A percentile compares a stretch with the other conserved stretches of the same genome.
Conservation (phyloP, 1,284 basidiomycete genomes). For the Naganishia sp. region DNA sequence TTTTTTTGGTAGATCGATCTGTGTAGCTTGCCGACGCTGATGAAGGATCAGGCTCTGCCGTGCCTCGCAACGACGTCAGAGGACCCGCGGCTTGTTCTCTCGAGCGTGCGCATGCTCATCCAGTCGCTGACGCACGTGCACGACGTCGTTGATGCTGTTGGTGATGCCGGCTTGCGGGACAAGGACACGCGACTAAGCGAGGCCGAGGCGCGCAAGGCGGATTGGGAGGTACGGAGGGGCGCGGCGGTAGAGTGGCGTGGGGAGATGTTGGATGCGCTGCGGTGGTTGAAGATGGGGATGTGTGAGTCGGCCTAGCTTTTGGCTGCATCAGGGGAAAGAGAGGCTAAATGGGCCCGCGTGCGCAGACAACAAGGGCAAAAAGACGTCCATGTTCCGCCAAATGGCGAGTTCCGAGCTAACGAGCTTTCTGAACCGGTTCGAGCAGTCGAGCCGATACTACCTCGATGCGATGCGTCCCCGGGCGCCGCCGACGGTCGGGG, state of each 20-base stretch:
- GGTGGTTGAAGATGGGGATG: slow-evolving; percentile 25
- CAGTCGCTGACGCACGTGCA: slow-evolving; percentile 7
- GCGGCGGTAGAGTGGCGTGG: slow-evolving; percentile 6
- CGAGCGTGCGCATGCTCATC: background rate
- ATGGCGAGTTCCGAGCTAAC: slow-evolving; percentile 1
- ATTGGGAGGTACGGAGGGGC: slow-evolving; percentile 3
- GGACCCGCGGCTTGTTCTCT: slow-evolving; percentile 1
- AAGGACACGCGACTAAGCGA: slow-evolving; percentile 1
- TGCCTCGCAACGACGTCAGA: slow-evolving; percentile 8
- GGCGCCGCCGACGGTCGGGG: background rate
- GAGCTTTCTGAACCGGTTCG: slow-evolving; percentile 9
- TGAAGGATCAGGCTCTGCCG: background rate
- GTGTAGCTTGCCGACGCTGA: background rate
- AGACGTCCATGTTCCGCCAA: slow-evolving; percentile 9
- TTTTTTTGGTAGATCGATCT: background rate
- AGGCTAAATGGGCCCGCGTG: no score
- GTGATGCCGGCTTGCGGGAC: background rate
- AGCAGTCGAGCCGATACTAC: slow-evolving; percentile 21
- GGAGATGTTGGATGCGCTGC: slow-evolving; percentile 21
- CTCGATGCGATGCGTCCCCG: slow-evolving; percentile 14
- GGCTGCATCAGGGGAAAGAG: no score
- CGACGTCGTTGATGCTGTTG: slow-evolving; percentile 7
- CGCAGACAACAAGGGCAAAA: slow-evolving; percentile 25
- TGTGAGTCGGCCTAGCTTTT: background rate
- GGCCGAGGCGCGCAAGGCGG: slow-evolving; percentile 11